phyloP scores from a whole-genome alignment of 2,329 filamentous ascomycete genomes.

The Nothophoma quercina region DNA sequence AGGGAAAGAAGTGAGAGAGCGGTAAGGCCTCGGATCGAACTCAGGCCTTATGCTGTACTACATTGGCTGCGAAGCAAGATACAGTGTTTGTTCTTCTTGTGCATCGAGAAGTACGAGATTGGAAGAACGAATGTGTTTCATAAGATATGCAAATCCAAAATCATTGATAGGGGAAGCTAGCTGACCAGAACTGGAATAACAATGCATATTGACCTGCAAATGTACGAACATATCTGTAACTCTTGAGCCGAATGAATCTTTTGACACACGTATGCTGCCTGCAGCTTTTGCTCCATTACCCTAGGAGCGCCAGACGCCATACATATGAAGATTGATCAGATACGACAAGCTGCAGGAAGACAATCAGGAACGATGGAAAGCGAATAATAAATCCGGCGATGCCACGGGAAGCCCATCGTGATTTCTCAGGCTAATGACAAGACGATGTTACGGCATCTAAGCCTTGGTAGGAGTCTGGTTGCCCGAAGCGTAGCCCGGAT shows the following conservation, averaged over 20 bases:
- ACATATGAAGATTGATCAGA: not conserved
- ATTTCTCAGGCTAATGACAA: too few species aligned
- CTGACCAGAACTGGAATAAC: too few species aligned
- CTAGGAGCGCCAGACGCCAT: constrained; percentile 4
- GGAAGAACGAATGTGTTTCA: not conserved
- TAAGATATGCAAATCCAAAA: not conserved
- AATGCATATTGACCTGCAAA: too few species aligned
- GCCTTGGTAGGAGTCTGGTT: constrained; percentile 14
- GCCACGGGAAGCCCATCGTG: too few species aligned
- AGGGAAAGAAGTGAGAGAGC: not conserved
- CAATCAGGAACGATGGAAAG: not conserved
- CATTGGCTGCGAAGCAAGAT: too few species aligned
- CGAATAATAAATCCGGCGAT: too few species aligned
- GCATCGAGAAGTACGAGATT: not conserved
- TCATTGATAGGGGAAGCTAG: too few species aligned
- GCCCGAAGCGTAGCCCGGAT: constrained; percentile 37
- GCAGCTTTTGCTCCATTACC: not conserved
- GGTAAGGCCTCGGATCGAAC: too few species aligned
- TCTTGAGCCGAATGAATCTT: not conserved
- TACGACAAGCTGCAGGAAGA: not conserved
- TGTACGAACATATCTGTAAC: not conserved
- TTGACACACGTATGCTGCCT: not conserved
- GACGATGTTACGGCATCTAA: too few species aligned
- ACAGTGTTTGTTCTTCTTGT: not conserved
- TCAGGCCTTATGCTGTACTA: too few species aligned